These are phyloP conservation scores for Botrytis byssoidea DNA, from an alignment of 2,329 filamentous ascomycete genomes.

Conservation along the genomic window DNA sequence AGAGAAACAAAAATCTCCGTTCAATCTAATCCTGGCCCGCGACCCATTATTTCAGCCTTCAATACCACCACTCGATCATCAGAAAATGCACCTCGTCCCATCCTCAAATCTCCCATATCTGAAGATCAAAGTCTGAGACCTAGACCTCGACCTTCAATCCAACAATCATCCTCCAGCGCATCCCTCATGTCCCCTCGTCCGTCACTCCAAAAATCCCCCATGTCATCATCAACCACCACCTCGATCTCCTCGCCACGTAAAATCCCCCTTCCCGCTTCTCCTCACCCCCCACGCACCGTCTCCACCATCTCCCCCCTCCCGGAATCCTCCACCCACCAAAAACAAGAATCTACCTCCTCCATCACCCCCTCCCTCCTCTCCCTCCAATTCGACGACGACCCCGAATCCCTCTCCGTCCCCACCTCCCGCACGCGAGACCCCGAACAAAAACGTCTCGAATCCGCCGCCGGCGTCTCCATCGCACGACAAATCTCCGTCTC, in stretches of 20 bases:
- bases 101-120: slow-evolving; percentile 10
- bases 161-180: neutral
- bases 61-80: slow-evolving; percentile 7
- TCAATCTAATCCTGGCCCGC: slow-evolving; percentile 2
- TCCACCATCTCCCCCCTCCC: neutral
- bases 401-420: neutral
- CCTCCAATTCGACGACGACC: neutral
- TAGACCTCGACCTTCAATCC: neutral
- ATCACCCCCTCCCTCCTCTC: neutral
- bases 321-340: neutral
- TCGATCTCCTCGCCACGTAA: neutral
- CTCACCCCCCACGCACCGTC: slow-evolving; percentile 1
- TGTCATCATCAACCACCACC: neutral
- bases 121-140: neutral
- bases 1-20: slow-evolving; percentile 4
- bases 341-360: slow-evolving; percentile 15
- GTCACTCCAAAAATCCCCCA: slow-evolving; percentile 11
- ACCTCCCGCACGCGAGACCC: neutral
- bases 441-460: slow-evolving; percentile 47
- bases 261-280: neutral
- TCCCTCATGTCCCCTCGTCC: neutral
- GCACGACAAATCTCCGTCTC: slow-evolving; percentile 67
- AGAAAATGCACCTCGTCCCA: neutral
- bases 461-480: slow-evolving; percentile 64
- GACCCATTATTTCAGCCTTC: slow-evolving; percentile 14